Evolutionary conservation across 2,329 filamentous ascomycete species (phyloP).

Genomic region (Alternaria panax): DNA sequence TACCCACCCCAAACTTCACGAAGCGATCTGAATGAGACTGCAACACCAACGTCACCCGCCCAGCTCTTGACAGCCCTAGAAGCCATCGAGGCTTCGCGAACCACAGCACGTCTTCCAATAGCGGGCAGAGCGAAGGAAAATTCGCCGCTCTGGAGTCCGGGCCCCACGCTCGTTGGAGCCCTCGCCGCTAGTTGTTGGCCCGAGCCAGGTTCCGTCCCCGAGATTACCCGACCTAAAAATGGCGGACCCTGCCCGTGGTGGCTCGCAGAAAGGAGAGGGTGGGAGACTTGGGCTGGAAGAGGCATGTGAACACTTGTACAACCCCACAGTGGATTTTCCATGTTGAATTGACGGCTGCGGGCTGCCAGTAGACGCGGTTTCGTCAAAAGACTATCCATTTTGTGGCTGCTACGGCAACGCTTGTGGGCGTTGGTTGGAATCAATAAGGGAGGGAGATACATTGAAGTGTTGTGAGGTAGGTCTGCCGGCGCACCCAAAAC

Average conservation of each 20-base stretch:
- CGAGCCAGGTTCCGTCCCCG: conserved; percentile 20
- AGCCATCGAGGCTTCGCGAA: conserved; percentile 16
- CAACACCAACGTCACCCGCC: not conserved
- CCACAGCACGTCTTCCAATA: conserved; percentile 21
- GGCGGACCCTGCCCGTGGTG: conserved; percentile 20
- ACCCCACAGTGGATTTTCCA: conserved; percentile 26
- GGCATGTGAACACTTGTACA: conserved; percentile 34
- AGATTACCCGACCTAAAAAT: conserved; percentile 30
- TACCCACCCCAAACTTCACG: not conserved
- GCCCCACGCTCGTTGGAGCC: conserved; percentile 15
- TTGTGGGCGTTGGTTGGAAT: conserved; percentile 7
- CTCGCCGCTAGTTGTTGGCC: conserved; percentile 27
- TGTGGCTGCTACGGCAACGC: conserved; percentile 35
- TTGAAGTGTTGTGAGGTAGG: not conserved
- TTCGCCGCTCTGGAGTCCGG: conserved; percentile 24
- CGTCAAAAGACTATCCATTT: conserved; percentile 19
- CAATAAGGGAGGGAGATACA: not conserved
- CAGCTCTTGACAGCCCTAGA: conserved; percentile 6
- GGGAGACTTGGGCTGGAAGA: conserved; percentile 22
- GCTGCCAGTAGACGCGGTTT: conserved; percentile 21
- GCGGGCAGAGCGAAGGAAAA: conserved; percentile 25
- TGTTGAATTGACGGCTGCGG: conserved; percentile 15
- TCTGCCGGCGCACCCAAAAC: not conserved
- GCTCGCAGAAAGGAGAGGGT: conserved; percentile 18
- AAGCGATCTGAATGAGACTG: not conserved